Evolutionary conservation across 2,329 filamentous ascomycete genomes (phyloP).

Genomic region (Calonectria naviculata): DNA sequence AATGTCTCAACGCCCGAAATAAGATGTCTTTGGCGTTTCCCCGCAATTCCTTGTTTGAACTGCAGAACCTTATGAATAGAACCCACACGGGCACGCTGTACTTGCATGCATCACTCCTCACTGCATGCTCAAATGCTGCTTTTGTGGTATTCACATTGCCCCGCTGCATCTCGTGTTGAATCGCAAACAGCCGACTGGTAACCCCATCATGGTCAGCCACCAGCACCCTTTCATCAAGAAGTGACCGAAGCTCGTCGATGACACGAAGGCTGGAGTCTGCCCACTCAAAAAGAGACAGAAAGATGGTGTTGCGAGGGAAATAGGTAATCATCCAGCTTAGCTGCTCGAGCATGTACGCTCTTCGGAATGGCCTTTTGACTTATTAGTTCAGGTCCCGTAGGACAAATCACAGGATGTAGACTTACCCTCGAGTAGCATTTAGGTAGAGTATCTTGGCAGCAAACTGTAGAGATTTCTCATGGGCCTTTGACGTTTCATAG

Average conservation of each 20-base stretch:
- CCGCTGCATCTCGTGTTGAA: conserved; percentile 60
- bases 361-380: conserved; percentile 70
- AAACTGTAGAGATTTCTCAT: conserved; percentile 77
- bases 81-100: conserved; percentile 60
- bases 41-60: conserved; percentile 49
- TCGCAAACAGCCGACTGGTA: conserved; percentile 59
- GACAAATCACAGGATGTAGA: neutral
- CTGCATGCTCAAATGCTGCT: conserved; percentile 64
- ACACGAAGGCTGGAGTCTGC: conserved; percentile 78
- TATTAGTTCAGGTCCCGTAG: conserved; percentile 30
- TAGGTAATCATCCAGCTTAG: conserved; percentile 68
- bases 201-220: conserved; percentile 52
- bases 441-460: conserved; percentile 73
- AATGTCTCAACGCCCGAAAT: conserved; percentile 58
- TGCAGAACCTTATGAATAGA: conserved; percentile 61
- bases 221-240: conserved; percentile 67
- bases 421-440: conserved; percentile 70
- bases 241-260: conserved; percentile 79
- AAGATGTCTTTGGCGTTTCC: conserved; percentile 59
- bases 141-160: conserved; percentile 62
- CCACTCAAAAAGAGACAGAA: conserved; percentile 79
- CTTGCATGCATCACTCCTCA: conserved; percentile 52
- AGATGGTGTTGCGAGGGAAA: conserved; percentile 82
- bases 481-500: conserved; percentile 46
- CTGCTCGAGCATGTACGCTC: conserved; percentile 70